Evolutionary conservation across 495 filamentous ascomycete genomes (phyloP), one percentile per base, ranked within the genome.

Genomic region (Delitschia confertaspora): DNA sequence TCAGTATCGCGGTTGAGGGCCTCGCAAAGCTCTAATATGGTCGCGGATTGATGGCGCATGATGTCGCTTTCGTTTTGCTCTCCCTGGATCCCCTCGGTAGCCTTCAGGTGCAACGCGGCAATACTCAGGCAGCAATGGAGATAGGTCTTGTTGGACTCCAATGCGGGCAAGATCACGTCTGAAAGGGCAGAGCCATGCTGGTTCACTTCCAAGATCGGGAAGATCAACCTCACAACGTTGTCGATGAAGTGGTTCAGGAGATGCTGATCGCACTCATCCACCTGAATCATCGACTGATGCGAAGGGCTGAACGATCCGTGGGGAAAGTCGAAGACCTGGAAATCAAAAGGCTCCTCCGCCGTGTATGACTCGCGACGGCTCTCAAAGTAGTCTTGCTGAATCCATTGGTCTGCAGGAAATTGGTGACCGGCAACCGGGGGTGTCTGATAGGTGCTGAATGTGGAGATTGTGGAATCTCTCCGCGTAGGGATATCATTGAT

Each of bases 121-220:
- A 95, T 88, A 69, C 88, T 94, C 43, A 98, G 69, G 65, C 91
- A 96, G 65, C 88, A 95, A 67, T 95, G 88, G 13, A 95, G 71
- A 63, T 95, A 98, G 47, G 75, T 83, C 59, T 85, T 88, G 74
- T 96, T 98, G 38, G 73, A 83, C 57, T 88, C 82, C 18, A 98
- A 69, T 14, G 89, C 79, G 1, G 79, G 83, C 2, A 98, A 72
- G 55, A 98, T 80, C 24, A 93, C 76, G 48, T 86, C 78, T 0
- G 83, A 77, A 40, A 83, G 75, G 20, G 81, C 74, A 1, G 76
- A 80, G 13, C 87, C 85, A 38, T 80, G 79, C 60, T 88, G 85
- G 60, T 93, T 93, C 13, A 79, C 76, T 61, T 95, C 88, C 38
- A 93, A 68, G 41, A 96, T 78, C 0, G 91, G 91, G 62, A 95